Percentiles rank a stretch among this genome's conserved stretches.
These are phyloP conservation scores for Phytophthora niederhauseri DNA, from an alignment of 352 stramenopile species.

Conservation along the genomic window DNA sequence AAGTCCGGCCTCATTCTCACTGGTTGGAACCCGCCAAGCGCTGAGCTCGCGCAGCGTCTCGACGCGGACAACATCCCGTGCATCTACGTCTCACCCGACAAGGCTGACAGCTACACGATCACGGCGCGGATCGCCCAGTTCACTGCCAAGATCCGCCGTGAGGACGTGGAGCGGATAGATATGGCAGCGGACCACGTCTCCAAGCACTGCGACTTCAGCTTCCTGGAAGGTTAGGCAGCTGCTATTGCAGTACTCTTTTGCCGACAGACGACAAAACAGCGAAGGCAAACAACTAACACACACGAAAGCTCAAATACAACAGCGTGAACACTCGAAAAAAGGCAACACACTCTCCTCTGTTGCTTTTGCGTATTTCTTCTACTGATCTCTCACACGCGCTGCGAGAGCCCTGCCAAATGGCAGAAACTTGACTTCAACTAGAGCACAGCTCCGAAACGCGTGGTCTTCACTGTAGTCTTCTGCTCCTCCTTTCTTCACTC, in stretches of 20 bases:
- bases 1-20: conserved; percentile 84
- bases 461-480: conserved; percentile 18
- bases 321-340: conserved; percentile 14
- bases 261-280: conserved; percentile 10
- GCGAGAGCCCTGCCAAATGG: conserved; percentile 1
- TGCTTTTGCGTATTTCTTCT: conserved; percentile 31
- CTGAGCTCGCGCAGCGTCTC: conserved; percentile 65
- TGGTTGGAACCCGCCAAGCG: conserved; percentile 78
- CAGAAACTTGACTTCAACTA: conserved; percentile 3
- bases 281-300: too few relatives aligned
- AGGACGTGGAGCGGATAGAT: conserved; percentile 77
- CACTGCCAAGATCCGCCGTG: conserved; percentile 80
- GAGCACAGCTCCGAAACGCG: conserved; percentile 3
- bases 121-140: conserved; percentile 81
- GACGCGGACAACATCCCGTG: conserved; percentile 88
- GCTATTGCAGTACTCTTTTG: conserved; percentile 10
- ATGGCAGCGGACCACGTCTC: conserved; percentile 82
- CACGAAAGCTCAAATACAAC: not conserved
- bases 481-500: conserved; percentile 17
- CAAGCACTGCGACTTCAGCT: conserved; percentile 85
- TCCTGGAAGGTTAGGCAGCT: conserved; percentile 47
- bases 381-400: conserved; percentile 28
- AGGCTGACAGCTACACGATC: conserved; percentile 89
- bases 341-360: conserved; percentile 25
- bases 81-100: conserved; percentile 86